Conservation (phyloP, 176 grass and related monocot genomes). For the Leersia perrieri region DNA sequence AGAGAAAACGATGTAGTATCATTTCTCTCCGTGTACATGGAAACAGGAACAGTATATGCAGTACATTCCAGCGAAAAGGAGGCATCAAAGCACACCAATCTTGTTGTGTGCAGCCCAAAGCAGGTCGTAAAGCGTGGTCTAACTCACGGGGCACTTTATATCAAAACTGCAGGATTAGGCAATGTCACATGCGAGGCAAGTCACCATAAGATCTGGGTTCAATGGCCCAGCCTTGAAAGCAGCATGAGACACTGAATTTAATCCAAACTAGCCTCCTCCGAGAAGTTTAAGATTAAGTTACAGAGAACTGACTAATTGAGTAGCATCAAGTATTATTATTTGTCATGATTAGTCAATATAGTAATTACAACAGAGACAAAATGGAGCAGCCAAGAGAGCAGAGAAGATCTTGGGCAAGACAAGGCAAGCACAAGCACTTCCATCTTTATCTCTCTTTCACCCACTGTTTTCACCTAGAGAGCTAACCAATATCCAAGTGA, state of each 20-base stretch:
- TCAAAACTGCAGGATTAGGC: slow-evolving; percentile 31
- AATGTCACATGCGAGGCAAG: slow-evolving; percentile 33
- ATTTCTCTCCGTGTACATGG: background rate
- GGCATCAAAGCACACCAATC: background rate
- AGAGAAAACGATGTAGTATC: background rate
- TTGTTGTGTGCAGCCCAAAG: slow-evolving; percentile 23
- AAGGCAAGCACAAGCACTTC: slow-evolving; percentile 22
- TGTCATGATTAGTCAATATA: slow-evolving; percentile 36
- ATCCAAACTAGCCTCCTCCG: background rate
- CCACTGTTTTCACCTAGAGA: slow-evolving; percentile 50
- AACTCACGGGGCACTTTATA: slow-evolving; percentile 30
- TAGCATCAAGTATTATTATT: slow-evolving; percentile 26
- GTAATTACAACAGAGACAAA: slow-evolving; percentile 64
- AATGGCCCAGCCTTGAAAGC: slow-evolving; percentile 1
- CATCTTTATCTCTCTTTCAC: slow-evolving; percentile 1
- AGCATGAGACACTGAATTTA: slow-evolving; percentile 12
- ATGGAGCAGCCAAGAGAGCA: slow-evolving; percentile 43
- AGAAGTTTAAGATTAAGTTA: background rate
- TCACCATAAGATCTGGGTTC: slow-evolving; percentile 27
- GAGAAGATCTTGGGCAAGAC: slow-evolving; percentile 3
- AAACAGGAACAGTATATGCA: background rate
- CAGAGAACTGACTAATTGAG: background rate
- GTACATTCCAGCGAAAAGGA: slow-evolving; percentile 4
- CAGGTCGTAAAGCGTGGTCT: slow-evolving; percentile 38
- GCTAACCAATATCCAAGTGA: slow-evolving; percentile 39